Percentiles rank a stretch among this genome's conserved stretches.
Evolutionary conservation across 371 early-diverging fungal genomes (phyloP).

Genomic region (Basidiobolus meristosporus): DNA sequence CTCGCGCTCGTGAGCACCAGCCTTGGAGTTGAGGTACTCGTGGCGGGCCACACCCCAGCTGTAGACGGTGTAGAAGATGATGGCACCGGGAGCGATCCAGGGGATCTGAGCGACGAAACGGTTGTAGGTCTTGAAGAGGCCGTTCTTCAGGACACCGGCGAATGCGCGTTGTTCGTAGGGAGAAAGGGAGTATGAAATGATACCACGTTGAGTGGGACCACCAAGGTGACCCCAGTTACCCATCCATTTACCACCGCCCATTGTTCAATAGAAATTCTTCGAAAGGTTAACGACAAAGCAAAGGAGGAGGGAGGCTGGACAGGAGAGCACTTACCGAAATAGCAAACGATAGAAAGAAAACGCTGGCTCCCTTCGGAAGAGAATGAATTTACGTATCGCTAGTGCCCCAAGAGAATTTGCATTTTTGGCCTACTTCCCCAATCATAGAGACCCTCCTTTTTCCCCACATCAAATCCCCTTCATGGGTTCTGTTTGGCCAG

Average conservation of each 20-base stretch:
- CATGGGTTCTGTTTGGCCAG: too few species aligned
- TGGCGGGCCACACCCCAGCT: conserved; percentile 37
- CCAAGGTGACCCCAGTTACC: conserved; percentile 29
- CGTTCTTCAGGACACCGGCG: conserved; percentile 48
- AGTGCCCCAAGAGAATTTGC: too few species aligned
- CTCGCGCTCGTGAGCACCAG: conserved; percentile 14
- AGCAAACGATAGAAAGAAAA: too few species aligned
- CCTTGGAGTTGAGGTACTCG: conserved; percentile 48
- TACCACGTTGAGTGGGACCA: conserved; percentile 8
- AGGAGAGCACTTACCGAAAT: too few species aligned
- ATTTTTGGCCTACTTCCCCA: too few species aligned
- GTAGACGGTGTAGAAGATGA: conserved; percentile 36
- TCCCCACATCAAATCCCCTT: too few species aligned
- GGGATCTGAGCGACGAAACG: conserved; percentile 46
- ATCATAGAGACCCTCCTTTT: too few species aligned
- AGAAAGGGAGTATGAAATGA: conserved; percentile 43
- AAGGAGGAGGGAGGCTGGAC: too few species aligned
- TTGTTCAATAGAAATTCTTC: background rate
- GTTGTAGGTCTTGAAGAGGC: conserved; percentile 60
- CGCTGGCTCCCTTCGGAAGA: too few species aligned
- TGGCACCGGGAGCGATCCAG: conserved; percentile 47
- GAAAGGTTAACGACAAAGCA: too few species aligned
- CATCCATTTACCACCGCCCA: conserved; percentile 13
- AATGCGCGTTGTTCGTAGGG: conserved; percentile 63
- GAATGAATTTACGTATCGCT: too few species aligned